phyloP scores from a whole-genome alignment of 345 rosid species.

The Pistacia integerrima region DNA sequence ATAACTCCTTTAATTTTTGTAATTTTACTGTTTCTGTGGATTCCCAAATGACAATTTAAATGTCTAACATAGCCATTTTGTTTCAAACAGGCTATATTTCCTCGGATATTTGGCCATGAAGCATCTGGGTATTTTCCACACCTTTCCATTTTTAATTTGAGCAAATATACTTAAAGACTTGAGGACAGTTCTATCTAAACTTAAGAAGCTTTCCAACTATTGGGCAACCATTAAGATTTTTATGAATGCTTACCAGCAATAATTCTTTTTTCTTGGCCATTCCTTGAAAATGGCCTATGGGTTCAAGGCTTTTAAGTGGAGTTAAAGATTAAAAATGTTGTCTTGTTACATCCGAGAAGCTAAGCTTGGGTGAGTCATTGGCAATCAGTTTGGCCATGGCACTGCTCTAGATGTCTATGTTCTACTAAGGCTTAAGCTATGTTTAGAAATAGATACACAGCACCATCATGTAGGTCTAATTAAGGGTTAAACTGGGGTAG shows the following conservation, averaged over 20 bases:
- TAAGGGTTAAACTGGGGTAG: neutral
- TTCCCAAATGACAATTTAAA: neutral
- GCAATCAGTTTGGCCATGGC: neutral
- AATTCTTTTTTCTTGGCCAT: neutral
- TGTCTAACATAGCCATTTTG: slow-evolving; percentile 21
- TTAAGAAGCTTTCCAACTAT: neutral
- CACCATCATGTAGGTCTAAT: neutral
- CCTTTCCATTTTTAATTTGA: slow-evolving; percentile 11
- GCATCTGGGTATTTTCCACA: slow-evolving; percentile 72
- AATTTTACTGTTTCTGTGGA: neutral
- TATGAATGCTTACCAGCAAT: neutral
- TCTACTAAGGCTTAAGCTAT: neutral
- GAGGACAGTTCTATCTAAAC: neutral
- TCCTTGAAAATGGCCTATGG: neutral
- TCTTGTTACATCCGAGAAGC: neutral
- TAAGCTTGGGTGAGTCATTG: neutral
- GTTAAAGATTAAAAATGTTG: neutral
- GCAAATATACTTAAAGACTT: neutral
- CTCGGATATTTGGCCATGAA: slow-evolving; percentile 95
- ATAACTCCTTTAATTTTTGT: neutral
- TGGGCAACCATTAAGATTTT: too few species aligned
- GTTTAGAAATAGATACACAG: neutral
- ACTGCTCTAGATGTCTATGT: neutral
- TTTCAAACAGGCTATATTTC: slow-evolving; percentile 70
- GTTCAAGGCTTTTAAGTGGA: neutral